Conservation (phyloP, 75 land plant species). For the Cupressus sempervirens region DNA sequence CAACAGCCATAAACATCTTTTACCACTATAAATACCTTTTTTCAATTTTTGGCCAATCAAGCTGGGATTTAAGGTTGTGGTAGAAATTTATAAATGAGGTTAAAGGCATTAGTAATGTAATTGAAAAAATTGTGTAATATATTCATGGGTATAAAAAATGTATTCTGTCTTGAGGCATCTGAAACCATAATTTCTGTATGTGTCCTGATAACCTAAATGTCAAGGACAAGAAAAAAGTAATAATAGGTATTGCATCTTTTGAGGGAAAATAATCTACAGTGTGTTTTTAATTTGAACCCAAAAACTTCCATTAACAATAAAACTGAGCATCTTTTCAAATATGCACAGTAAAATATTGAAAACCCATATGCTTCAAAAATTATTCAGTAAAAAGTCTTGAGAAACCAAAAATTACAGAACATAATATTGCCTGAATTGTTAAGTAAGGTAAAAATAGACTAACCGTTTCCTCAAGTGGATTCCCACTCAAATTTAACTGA, state of each 20-base stretch:
- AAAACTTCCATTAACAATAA: background rate
- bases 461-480: constrained; percentile 60
- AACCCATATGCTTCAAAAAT: background rate
- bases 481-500: constrained; percentile 65
- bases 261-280: background rate
- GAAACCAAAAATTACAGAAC: background rate
- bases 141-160: no score
- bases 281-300: background rate
- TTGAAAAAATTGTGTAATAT: no score
- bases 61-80: no score
- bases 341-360: background rate
- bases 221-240: background rate
- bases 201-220: background rate
- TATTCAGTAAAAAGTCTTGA: background rate
- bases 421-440: background rate
- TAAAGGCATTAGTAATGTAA: background rate
- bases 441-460: constrained; percentile 7
- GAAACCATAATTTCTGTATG: no score
- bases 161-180: no score
- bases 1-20: background rate
- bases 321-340: background rate
- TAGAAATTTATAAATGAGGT: background rate
- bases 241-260: background rate
- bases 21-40: no score
- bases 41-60: no score